Evolutionary conservation across 495 filamentous ascomycete species (phyloP).

Genomic region (Venustampulla echinocandica): DNA sequence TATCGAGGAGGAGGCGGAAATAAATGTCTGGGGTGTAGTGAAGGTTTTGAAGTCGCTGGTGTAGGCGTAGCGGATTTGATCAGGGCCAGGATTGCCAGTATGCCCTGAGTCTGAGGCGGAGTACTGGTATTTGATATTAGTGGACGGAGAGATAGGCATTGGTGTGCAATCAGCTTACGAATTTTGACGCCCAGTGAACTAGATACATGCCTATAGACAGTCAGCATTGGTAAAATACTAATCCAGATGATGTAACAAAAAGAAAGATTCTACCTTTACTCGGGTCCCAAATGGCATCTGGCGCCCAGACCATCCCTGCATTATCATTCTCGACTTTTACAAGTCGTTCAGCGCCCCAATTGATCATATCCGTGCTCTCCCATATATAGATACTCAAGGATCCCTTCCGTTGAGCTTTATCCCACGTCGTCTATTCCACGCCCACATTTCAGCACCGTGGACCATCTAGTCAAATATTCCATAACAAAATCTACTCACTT

Average conservation of each 20-base stretch:
- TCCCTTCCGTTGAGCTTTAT: constrained; percentile 40
- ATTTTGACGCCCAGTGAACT: constrained; percentile 46
- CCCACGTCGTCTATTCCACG: constrained; percentile 45
- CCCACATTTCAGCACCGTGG: not conserved
- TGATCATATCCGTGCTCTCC: constrained; percentile 42
- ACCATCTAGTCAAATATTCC: not conserved
- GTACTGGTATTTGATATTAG: constrained; percentile 9
- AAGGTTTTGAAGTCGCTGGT: constrained; percentile 26
- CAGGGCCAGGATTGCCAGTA: constrained; percentile 19
- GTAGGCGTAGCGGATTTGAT: constrained; percentile 26
- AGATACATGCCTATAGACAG: constrained; percentile 40
- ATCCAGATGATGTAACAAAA: not conserved
- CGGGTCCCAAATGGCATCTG: constrained; percentile 44
- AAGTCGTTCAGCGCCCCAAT: constrained; percentile 39
- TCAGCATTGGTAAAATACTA: not conserved
- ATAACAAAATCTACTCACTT: constrained; percentile 22
- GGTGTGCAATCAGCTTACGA: constrained; percentile 26
- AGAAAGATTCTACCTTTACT: constrained; percentile 33
- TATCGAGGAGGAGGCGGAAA: constrained; percentile 21
- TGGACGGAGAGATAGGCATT: not conserved
- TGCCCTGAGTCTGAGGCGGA: constrained; percentile 19
- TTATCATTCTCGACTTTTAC: constrained; percentile 39
- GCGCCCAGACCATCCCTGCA: constrained; percentile 50
- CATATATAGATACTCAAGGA: constrained; percentile 44
- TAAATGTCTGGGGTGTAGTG: constrained; percentile 10